Evolutionary conservation across 495 filamentous ascomycete species (phyloP), one percentile per base, ranked within the genome.

Genomic region (Trichocladium antarcticum): DNA sequence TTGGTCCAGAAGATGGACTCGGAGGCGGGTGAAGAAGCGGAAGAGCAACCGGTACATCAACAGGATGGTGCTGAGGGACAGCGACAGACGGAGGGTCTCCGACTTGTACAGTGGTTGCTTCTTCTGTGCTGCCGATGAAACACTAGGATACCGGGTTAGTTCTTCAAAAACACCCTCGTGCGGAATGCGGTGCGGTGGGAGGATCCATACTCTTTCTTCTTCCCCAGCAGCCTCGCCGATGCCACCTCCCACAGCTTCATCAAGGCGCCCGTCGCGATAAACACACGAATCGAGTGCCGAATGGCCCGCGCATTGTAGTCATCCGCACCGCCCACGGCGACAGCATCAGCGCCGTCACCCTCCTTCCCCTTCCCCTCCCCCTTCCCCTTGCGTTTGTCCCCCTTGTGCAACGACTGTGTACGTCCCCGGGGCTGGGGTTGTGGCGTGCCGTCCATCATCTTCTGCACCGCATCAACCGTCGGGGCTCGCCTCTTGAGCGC

Each of bases 21-120:
- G 83, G 29, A 98, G 70, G 31, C 85, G 79, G 24, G 77, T 76
- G 53, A 97, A 83, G 68, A 98, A 98, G 48, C 89, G 86, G 67
- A 87, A 86, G 10, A 98, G 78, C 27, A 95, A 72, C 35, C 92
- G 80, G 57, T 98, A 89, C 53, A 94, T 72, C 32, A 97, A 74
- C 27, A 98, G 74, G 40, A 96, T 81, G 10, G 83, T 78, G 39
- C 88, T 88, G 27, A 95, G 71, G 1, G 86, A 87, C 21, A 89
- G 66, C 14, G 87, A 87, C 12, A 94, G 74, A 41, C 89, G 77
- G 41, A 93, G 73, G 42, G 83, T 83, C 1, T 84, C 74, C 2
- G 81, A 84, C 49, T 78, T 80, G 60, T 81, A 73, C 24, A 88
- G 63, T 1, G 81, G 67, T 9, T 69, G 59, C 67, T 78, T 67